These are phyloP conservation scores for Xylaria sp. DNA, from an alignment of 2,329 filamentous ascomycete species.

Conservation along the genomic window DNA sequence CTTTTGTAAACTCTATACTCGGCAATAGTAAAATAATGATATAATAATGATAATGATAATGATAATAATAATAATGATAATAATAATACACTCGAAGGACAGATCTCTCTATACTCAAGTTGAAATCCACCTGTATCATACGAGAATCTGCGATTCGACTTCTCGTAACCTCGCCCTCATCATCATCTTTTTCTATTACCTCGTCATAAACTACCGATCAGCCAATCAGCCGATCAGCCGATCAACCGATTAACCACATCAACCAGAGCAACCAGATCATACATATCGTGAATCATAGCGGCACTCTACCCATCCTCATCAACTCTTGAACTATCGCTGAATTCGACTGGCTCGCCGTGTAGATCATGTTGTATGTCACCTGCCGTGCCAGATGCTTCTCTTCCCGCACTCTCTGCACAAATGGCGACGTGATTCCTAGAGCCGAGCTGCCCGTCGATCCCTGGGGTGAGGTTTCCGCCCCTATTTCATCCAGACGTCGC, in stretches of 20 bases:
- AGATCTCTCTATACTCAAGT: not conserved
- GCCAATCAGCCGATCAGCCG: too few species aligned
- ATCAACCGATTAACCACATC: too few species aligned
- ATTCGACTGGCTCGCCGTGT: constrained; percentile 36
- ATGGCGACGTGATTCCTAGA: constrained; percentile 28
- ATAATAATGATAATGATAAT: not conserved
- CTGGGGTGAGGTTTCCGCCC: constrained; percentile 32
- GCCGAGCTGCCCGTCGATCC: constrained; percentile 19
- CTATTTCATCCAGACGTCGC: constrained; percentile 38
- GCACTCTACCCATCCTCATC: constrained; percentile 36
- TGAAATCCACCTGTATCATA: constrained; percentile 25
- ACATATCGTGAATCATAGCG: constrained; percentile 20
- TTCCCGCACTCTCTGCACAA: constrained; percentile 32
- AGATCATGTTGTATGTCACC: constrained; percentile 40
- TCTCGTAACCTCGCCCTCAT: constrained; percentile 30
- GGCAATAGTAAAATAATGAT: not conserved
- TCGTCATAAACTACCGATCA: not conserved
- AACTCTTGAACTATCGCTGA: constrained; percentile 38
- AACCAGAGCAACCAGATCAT: too few species aligned
- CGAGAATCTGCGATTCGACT: constrained; percentile 27
- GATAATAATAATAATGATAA: not conserved
- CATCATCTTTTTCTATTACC: not conserved
- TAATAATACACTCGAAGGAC: not conserved
- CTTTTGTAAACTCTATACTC: not conserved
- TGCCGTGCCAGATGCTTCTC: constrained; percentile 37